A percentile compares a stretch with the other conserved stretches of the same genome.
Conservation (phyloP, 1,139 yeast species). For the Taphrina betulina region DNA sequence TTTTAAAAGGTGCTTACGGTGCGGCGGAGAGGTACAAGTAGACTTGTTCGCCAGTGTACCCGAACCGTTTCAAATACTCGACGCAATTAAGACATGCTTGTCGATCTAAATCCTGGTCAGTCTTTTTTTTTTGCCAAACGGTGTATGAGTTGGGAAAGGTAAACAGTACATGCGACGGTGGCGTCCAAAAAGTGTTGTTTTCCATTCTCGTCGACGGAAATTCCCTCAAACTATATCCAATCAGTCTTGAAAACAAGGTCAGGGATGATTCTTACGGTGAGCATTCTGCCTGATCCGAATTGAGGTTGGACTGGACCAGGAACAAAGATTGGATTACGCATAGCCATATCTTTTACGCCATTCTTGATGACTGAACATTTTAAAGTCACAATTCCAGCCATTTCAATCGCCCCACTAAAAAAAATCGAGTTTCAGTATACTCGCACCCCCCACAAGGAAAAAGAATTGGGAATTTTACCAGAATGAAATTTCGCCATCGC, state of each 20-base stretch:
- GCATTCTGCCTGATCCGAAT: constrained; percentile 52
- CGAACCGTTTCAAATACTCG: constrained; percentile 52
- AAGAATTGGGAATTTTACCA: neutral
- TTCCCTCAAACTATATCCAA: constrained; percentile 50
- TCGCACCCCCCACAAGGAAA: neutral
- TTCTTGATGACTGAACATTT: constrained; percentile 48
- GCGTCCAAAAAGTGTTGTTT: constrained; percentile 51
- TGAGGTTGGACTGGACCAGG: constrained; percentile 53
- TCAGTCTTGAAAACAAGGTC: neutral
- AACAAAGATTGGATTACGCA: constrained; percentile 52
- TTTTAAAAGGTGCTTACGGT: constrained; percentile 42
- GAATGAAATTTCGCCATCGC: constrained; percentile 52
- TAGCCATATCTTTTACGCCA: constrained; percentile 48
- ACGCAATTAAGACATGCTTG: constrained; percentile 54
- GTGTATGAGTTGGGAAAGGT: neutral
- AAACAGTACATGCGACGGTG: constrained; percentile 49
- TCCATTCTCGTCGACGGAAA: constrained; percentile 52
- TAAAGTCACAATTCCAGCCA: constrained; percentile 53
- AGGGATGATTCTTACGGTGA: constrained; percentile 42
- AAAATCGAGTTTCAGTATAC: constrained; percentile 38
- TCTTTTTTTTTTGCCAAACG: neutral
- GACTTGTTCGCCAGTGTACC: constrained; percentile 53
- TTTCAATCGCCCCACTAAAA: constrained; percentile 57
- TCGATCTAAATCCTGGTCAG: constrained; percentile 38
- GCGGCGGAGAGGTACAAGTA: constrained; percentile 51